Evolutionary conservation across 345 rosid genomes (phyloP).

Genomic region (Syzygium jambos): DNA sequence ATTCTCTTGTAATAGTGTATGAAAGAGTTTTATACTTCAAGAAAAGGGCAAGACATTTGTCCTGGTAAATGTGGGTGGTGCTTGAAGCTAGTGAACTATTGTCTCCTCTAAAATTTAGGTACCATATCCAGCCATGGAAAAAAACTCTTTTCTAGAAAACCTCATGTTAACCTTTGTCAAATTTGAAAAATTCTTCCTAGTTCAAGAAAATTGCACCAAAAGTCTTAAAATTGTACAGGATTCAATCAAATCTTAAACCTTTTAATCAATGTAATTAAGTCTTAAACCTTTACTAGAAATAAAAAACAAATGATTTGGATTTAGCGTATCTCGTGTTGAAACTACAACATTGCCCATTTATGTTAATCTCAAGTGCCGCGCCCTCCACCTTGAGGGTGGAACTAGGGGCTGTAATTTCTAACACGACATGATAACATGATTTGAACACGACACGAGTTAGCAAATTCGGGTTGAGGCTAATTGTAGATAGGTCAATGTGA

Average conservation of each 20-base stretch:
- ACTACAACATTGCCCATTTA: accelerated
- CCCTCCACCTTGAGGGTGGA: accelerated
- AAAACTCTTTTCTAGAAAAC: no score
- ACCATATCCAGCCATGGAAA: background rate
- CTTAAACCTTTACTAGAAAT: background rate
- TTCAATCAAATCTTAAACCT: background rate
- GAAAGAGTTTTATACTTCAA: background rate
- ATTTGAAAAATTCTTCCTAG: no score
- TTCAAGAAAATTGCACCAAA: background rate
- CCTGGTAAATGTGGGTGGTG: background rate
- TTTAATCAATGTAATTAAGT: background rate
- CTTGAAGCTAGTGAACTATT: background rate
- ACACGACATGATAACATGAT: background rate
- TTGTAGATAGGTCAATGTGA: no score
- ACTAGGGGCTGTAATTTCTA: background rate
- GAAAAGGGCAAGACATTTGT: background rate
- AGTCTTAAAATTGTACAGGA: background rate
- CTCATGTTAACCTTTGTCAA: no score
- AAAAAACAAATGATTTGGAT: background rate
- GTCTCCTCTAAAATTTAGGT: background rate
- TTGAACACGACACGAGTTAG: background rate
- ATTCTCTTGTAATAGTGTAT: background rate
- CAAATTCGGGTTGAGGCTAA: background rate
- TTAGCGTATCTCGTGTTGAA: background rate
- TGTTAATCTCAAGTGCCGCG: background rate